Evolutionary conservation across 148 eudicot species (phyloP).

Genomic region (Oxyria digyna): DNA sequence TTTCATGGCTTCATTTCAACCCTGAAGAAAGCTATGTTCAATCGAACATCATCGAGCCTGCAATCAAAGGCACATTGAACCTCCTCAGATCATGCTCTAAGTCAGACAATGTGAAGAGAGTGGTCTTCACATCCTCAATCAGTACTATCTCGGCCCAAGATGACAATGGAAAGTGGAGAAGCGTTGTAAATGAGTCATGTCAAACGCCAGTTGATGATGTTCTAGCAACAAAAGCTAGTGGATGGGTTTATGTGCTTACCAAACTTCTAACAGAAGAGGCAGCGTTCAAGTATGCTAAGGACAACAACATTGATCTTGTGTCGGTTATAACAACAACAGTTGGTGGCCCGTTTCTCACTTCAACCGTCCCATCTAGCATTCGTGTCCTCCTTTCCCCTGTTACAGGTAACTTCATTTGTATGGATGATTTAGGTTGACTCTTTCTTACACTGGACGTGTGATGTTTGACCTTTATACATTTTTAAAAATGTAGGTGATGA

Average conservation of each 20-base stretch:
- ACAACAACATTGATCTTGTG: conserved; percentile 43
- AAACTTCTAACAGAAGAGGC: conserved; percentile 60
- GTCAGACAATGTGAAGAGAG: conserved; percentile 35
- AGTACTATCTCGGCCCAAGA: conserved; percentile 62
- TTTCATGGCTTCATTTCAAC: neutral
- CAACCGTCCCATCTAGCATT: conserved; percentile 55
- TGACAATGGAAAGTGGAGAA: conserved; percentile 32
- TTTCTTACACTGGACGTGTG: neutral
- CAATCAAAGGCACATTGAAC: conserved; percentile 54
- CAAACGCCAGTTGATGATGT: conserved; percentile 30
- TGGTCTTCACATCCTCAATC: conserved; percentile 66
- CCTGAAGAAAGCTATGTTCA: conserved; percentile 33
- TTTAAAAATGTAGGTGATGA: conserved; percentile 28
- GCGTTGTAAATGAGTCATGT: conserved; percentile 53
- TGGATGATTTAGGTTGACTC: neutral
- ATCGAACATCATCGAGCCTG: conserved; percentile 40
- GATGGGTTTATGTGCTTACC: conserved; percentile 71
- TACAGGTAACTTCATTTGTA: conserved; percentile 34
- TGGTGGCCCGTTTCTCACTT: conserved; percentile 61
- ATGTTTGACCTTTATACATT: neutral
- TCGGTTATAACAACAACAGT: conserved; percentile 62
- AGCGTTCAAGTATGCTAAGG: conserved; percentile 41
- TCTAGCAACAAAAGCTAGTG: conserved; percentile 38
- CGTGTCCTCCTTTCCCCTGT: conserved; percentile 60
- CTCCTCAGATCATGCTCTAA: conserved; percentile 49